Percentiles rank a stretch among this genome's conserved stretches.
Evolutionary conservation across 495 filamentous ascomycete species (phyloP).

Genomic region (Xylaria telfairii): DNA sequence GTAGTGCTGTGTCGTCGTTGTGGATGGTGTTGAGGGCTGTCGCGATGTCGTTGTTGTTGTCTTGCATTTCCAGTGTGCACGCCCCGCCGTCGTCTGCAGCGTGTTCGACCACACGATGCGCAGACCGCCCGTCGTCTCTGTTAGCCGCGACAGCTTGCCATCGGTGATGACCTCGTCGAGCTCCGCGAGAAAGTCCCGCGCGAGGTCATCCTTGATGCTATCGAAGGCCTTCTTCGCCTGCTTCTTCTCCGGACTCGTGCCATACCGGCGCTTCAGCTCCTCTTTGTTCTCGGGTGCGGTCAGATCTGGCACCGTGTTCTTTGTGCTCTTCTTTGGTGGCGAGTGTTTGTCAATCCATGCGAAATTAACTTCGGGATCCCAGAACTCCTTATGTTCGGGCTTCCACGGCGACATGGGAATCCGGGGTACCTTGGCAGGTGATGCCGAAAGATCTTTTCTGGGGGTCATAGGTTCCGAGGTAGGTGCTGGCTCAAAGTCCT

Average conservation of each 20-base stretch:
- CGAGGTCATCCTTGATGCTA: slow-evolving; percentile 67
- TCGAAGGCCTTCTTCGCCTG: slow-evolving; percentile 71
- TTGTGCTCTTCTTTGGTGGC: slow-evolving; percentile 59
- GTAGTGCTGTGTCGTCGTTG: slow-evolving; percentile 57
- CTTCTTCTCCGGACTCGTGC: slow-evolving; percentile 36
- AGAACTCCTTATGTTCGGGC: slow-evolving; percentile 78
- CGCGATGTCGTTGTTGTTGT: slow-evolving; percentile 39
- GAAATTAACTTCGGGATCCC: slow-evolving; percentile 75
- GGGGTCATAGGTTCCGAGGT: slow-evolving; percentile 39
- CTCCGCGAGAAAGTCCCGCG: slow-evolving; percentile 70
- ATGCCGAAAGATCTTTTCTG: slow-evolving; percentile 40
- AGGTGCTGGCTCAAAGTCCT: slow-evolving; percentile 33
- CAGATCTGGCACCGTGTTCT: slow-evolving; percentile 8
- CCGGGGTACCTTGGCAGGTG: slow-evolving; percentile 45
- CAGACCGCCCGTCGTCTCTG: slow-evolving; percentile 75
- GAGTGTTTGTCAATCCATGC: slow-evolving; percentile 85
- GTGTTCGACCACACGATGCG: slow-evolving; percentile 83
- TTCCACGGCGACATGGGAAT: slow-evolving; percentile 58
- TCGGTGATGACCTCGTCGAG: slow-evolving; percentile 72
- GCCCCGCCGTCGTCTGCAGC: slow-evolving; percentile 84
- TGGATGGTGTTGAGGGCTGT: slow-evolving; percentile 31
- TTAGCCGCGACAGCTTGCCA: slow-evolving; percentile 64
- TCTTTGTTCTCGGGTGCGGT: slow-evolving; percentile 2
- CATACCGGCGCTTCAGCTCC: slow-evolving; percentile 30
- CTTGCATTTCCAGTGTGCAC: slow-evolving; percentile 80